Base-by-base conservation (phyloP, 345 rosid genomes). In the Punica granatum region DNA sequence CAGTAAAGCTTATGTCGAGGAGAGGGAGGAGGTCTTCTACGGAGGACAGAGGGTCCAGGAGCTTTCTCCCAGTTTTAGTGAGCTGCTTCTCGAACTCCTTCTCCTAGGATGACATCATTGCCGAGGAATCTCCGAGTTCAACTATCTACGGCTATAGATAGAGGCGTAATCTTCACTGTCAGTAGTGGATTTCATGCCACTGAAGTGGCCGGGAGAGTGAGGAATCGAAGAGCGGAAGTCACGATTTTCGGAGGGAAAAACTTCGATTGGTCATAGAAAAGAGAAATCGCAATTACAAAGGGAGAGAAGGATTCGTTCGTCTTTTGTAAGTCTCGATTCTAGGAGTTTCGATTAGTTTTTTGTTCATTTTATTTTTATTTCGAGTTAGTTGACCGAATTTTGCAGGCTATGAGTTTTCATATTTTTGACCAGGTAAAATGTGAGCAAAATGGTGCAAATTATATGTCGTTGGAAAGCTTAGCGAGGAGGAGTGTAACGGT, bases 11-110 rank as follows among this genome's bases (percentile, higher is more conserved):
- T 75, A 94, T 97, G 60, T 94, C 92, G 21, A 94, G 96, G 67
- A 94, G 88, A 72, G 82, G 71, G 72, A 94, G 92, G 70, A 94
- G 91, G 60, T 86, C 91, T 26, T 86, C 92, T 23, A 83, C 81
- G 2, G 86, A 73, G 51, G 86, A 49, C 64, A 92, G 86, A 49
- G 90, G 90, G 64, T 79, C 74, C 25, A 78, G 18, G 58, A 94
- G 91, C 83, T 69, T 86, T 23, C 76, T 83, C 33, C 92, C 97
- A 41, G 95, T 88, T 68, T 89, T 90, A 72, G 66, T 14, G 64
- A 94, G 86, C 88, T 84, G 89, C 26, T 76, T 82, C 70, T 88
- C 91, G 19, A 87, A 80, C 81, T 82, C 92, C 58, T 75, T 84
- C 63, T 86, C 88, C 26, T 85, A 53, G 54, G 89, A 49, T 63